Conservation (phyloP, 2,329 filamentous ascomycete genomes). For the Botrytis deweyae region DNA sequence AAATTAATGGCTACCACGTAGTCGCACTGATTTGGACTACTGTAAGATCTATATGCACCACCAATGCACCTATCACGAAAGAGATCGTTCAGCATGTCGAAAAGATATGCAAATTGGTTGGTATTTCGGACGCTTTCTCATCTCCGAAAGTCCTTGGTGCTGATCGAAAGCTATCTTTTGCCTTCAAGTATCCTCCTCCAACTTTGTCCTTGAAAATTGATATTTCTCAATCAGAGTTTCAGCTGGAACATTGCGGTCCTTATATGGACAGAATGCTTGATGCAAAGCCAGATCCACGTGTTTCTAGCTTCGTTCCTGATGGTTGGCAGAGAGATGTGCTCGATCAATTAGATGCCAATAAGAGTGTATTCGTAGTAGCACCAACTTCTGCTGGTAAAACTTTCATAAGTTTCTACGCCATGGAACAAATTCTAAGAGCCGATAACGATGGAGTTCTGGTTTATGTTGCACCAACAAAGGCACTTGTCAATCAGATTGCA, state of each 20-base stretch:
- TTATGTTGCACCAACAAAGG: slow-evolving; percentile 80
- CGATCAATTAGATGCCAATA: slow-evolving; percentile 67
- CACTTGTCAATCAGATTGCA: slow-evolving; percentile 79
- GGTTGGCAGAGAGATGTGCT: slow-evolving; percentile 74
- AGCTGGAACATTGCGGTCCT: slow-evolving; percentile 66
- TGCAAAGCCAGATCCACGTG: slow-evolving; percentile 64
- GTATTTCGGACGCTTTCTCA: slow-evolving; percentile 39
- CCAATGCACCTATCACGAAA: slow-evolving; percentile 43
- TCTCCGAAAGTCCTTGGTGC: slow-evolving; percentile 26
- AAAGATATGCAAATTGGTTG: slow-evolving; percentile 38
- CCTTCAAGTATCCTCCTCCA: slow-evolving; percentile 43
- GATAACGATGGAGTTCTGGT: slow-evolving; percentile 70
- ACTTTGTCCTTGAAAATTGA: slow-evolving; percentile 36
- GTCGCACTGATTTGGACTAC: slow-evolving; percentile 49
- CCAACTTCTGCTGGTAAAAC: slow-evolving; percentile 80
- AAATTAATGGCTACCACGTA: slow-evolving; percentile 42
- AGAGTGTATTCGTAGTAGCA: slow-evolving; percentile 72
- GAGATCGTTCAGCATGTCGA: slow-evolving; percentile 42
- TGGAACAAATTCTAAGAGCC: slow-evolving; percentile 69
- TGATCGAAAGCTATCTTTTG: slow-evolving; percentile 47
- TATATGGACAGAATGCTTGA: slow-evolving; percentile 76
- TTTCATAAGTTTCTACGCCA: slow-evolving; percentile 82
- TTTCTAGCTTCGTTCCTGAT: slow-evolving; percentile 68
- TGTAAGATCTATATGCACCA: slow-evolving; percentile 42
- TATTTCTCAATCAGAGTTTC: slow-evolving; percentile 56